These are phyloP conservation scores for Papiliotrema laurentii DNA, from an alignment of 1,284 basidiomycete genomes.

Conservation along the genomic window DNA sequence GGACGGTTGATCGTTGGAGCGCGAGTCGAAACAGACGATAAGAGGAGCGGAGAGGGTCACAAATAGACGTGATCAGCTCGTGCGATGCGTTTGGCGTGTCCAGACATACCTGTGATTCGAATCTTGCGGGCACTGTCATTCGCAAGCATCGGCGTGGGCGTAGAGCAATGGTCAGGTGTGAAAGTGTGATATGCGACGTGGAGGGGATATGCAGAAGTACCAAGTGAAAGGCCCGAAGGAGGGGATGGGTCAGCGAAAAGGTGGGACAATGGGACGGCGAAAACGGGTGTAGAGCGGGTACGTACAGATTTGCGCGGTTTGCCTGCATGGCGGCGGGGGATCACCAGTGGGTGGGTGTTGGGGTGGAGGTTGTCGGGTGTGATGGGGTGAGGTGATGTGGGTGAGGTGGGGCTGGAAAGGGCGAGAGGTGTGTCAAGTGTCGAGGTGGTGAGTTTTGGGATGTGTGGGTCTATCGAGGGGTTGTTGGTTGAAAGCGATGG, in stretches of 20 bases:
- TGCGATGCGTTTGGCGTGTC: too few relatives aligned
- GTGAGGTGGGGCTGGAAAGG: too few relatives aligned
- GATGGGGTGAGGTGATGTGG: not conserved
- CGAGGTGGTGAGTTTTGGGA: too few relatives aligned
- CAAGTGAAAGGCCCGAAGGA: not conserved
- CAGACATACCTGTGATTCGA: too few relatives aligned
- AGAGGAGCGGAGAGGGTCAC: too few relatives aligned
- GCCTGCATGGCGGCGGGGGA: slow-evolving; percentile 8
- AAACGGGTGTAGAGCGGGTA: not conserved
- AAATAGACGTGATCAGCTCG: too few relatives aligned
- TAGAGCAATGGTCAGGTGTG: not conserved
- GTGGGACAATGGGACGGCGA: not conserved
- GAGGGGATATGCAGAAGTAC: not conserved
- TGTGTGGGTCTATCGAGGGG: not conserved
- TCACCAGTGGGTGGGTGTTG: not conserved
- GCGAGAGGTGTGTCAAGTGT: too few relatives aligned
- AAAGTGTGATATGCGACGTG: not conserved
- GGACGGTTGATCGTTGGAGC: too few relatives aligned
- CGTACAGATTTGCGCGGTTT: slow-evolving; percentile 17
- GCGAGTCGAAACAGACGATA: too few relatives aligned
- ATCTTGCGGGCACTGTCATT: slow-evolving; percentile 23
- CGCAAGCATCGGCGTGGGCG: not conserved
- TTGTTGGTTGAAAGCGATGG: too few relatives aligned
- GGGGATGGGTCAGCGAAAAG: not conserved
- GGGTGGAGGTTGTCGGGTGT: not conserved